Evolutionary conservation across 345 rosid species (phyloP), one percentile per base, ranked within the genome.

Genomic region (Garcia nutans): DNA sequence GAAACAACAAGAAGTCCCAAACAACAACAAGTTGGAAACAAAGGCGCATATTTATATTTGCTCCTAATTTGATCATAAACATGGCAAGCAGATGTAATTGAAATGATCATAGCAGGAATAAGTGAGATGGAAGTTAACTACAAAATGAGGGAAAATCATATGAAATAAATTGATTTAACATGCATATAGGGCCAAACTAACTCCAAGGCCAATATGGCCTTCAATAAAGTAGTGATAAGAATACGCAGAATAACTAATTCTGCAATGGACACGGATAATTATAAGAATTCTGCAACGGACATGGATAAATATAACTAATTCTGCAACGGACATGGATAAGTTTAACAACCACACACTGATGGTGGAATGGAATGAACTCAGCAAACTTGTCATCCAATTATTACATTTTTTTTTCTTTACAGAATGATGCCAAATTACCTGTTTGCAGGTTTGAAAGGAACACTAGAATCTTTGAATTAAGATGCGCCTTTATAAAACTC

Each of bases 391-490:
- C 45, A 10, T 17, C 59, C 24, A 33, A 16, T 59, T 6, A 49
- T 2, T 5, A 54, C 5, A 49, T 2, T 16, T 45, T n/a, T 26
- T 23, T 10, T 20, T 33, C 17, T 71, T 44, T 60, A 24, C 68
- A 33, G 78, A 75, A 75, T 8, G n/a, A 66, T 31, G 31, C 17
- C n/a, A 76, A 71, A 13, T 65, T 77, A 95, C 99, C 97, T 93
- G 97, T 83, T 96, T 96, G 82, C 91, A 89, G 82, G 82, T 91
- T 96, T 60, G 99, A 88, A 71, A 96, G 93, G 72, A 95, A 95
- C 74, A 95, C 97, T 22, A 95, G 96, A 80, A 89, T 91, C 84
- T 87, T 87, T 45, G 92, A 89, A 71, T 85, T 87, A 9, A 91
- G 87, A 83, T 93, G 99, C 10, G 92, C 80, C 79, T 87, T 96